Evolutionary conservation across 2,329 filamentous ascomycete genomes (phyloP).

Genomic region (Venturia nashicola): DNA sequence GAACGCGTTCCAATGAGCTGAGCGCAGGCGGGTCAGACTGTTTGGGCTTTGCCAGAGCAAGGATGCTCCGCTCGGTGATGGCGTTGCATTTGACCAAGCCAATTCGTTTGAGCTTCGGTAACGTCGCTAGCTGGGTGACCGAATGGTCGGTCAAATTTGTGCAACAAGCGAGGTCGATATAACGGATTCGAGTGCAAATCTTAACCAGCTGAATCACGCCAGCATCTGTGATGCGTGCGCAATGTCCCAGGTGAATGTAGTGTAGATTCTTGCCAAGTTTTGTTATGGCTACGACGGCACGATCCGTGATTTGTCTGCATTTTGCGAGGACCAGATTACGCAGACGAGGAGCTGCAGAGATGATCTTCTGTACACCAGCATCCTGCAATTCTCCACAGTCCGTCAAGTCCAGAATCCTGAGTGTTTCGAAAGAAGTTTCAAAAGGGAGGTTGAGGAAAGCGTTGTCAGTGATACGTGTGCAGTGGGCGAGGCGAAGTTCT

Average conservation of each 20-base stretch:
- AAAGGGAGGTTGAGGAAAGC: constrained; percentile 72
- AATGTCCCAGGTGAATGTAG: constrained; percentile 92
- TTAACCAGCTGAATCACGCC: constrained; percentile 77
- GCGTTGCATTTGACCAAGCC: constrained; percentile 85
- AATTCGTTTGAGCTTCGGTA: constrained; percentile 90
- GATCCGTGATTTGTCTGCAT: constrained; percentile 84
- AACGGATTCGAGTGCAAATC: constrained; percentile 83
- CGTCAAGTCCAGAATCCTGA: constrained; percentile 88
- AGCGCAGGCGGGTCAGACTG: constrained; percentile 38
- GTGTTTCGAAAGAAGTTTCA: constrained; percentile 63
- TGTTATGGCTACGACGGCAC: constrained; percentile 75
- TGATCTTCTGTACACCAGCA: constrained; percentile 76
- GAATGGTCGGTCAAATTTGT: constrained; percentile 76
- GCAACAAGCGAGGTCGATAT: constrained; percentile 97
- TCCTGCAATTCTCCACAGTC: constrained; percentile 78
- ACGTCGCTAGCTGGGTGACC: constrained; percentile 66
- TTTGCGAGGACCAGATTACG: constrained; percentile 91
- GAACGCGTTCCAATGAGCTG: constrained; percentile 76
- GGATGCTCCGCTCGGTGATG: constrained; percentile 84
- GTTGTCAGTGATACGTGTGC: constrained; percentile 70
- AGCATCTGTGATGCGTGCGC: constrained; percentile 76
- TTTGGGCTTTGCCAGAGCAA: constrained; percentile 65
- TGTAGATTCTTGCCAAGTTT: constrained; percentile 90
- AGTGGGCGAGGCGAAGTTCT: constrained; percentile 78
- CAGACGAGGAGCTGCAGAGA: constrained; percentile 72